Base-by-base conservation (phyloP, 129 eudicot species). In the Scalesia atractyloides region DNA sequence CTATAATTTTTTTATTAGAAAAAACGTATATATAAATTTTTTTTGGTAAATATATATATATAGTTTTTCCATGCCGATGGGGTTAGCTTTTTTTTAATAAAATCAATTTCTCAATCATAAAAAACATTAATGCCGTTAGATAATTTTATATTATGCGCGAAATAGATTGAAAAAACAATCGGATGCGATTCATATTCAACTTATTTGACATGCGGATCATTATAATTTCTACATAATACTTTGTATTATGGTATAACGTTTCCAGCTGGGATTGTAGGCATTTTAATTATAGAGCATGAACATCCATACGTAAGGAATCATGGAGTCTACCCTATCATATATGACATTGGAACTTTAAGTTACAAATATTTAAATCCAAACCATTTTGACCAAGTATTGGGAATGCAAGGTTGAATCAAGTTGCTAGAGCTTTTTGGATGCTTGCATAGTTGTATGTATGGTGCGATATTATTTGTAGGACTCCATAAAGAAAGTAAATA, bases 401-500 rank as follows among this genome's bases (percentile, higher is more conserved):
- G 66, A 60, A 60, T 60, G 44, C 43, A 60, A 60, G 18, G 44
- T 60, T 60, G 66, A 60, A 60, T 60, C 66, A 60, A 60, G 66
- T 60, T 60, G 66, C 43, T 58, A 30, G 30, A 60, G 66, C 66
- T 30, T 26, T 60, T 60, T 60, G 64, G 64, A 13, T 60, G 19
- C 19, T 18, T 59, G 41, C 33, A 30, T 60, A 60, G 44, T 60
- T 60, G 66, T 60, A 60, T 30, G 43, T 30, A 60, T 60, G 66
- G 66, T 60, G 66, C 44, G 2, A 60, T 60, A 26, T 60, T 60
- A 60, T 59, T 60, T 26, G 43, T 60, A 13, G 44, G n/a, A 26
- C 44, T 60, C 30, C 66, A 60, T 30, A 60, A 60, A n/a, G n/a
- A n/a, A n/a, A n/a, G n/a, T n/a, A n/a, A n/a, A n/a, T n/a, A n/a